Base-by-base conservation (phyloP, 2,329 filamentous ascomycete genomes). In the Sphaerulina vaccinii region DNA sequence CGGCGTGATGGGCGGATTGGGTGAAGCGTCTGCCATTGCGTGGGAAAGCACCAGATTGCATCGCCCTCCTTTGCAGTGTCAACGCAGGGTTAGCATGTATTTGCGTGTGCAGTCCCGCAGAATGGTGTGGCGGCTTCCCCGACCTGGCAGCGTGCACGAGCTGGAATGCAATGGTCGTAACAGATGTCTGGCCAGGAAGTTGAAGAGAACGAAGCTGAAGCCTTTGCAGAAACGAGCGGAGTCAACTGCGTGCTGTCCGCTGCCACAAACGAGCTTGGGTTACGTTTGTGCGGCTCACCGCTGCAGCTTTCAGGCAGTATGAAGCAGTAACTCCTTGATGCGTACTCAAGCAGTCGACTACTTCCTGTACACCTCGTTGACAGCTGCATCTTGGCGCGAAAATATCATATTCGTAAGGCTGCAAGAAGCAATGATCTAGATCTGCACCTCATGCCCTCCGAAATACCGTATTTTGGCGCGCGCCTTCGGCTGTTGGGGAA, bases 21-120 rank as follows among this genome's bases (percentile, higher is more conserved):
- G 27, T 32, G 27, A 32, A 32, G 27, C 10, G 23, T 48, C 45
- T 48, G 35, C 45, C 45, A 48, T 48, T 35, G n/a, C 10, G 35
- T 15, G 24, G 32, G 18, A 21, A 22, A 32, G 11, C 5, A 1
- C 15, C 23, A n/a, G 21, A 16, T 16, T 22, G 23, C 45, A 48
- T 48, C n/a, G 22, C 38, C 36, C 13, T 3, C 37, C 37, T 39
- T 21, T 9, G 19, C 19, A 32, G 27, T 11, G 27, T 32, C 27
- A 32, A 13, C 11, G 13, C 42, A 11, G 24, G 40, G 15, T 16
- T 10, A 24, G 40, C 23, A 21, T 13, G 24, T 16, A 19, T 18
- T 32, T 32, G n/a, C 22, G 24, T 29, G 23, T 16, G 23, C 23
- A 29, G 40, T 15, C 40, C 13, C 16, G 40, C 23, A 24, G 16